Base-by-base conservation (phyloP, 129 eudicot species). In the Artemisia argyi region DNA sequence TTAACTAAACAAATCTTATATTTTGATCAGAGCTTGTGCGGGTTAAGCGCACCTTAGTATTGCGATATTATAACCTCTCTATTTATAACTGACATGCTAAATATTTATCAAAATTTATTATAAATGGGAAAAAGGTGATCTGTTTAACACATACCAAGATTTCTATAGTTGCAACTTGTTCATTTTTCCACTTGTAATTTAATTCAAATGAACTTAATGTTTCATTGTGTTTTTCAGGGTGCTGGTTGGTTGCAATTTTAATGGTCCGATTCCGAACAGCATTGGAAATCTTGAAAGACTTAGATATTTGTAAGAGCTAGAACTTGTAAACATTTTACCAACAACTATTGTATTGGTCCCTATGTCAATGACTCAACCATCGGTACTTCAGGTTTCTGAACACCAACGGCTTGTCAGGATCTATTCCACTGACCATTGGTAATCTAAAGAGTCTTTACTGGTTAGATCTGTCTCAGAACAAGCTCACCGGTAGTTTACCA, bases 371-470 rank as follows among this genome's bases (percentile, higher is more conserved):
- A 66, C 56, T 44, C 19, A 50, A 35, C 18, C 7, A 19, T 52
- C 30, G 42, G 30, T 77, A 35, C 35, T 44, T 39, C 81, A 91
- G 97, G 83, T 88, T 92, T 18, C 73, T 91, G 49, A 91, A 88
- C 73, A 62, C 83, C 35, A 91, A 91, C 69, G 30, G 83, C 47
- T 89, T 92, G 60, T 69, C 73, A 14, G 95, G 95, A 59, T 5
- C 65, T 49, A 89, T 92, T 75, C 96, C 97, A 15, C 77, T 83
- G 75, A 66, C 96, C n/a, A 79, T 91, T 73, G 97, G 97, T 12
- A 79, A 67, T 4, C 82, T 91, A 24, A 59, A 76, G 55, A 83
- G 81, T 48, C 85, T 88, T 75, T 76, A 84, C 61, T 91, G 93
- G 96, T 81, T 91, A 75, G 97, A 91, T 77, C 71, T 91, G 4